Percentiles rank a stretch among this genome's conserved stretches.
phyloP scores from a whole-genome alignment of 306 rosid species.

The Cyamopsis tetragonoloba region DNA sequence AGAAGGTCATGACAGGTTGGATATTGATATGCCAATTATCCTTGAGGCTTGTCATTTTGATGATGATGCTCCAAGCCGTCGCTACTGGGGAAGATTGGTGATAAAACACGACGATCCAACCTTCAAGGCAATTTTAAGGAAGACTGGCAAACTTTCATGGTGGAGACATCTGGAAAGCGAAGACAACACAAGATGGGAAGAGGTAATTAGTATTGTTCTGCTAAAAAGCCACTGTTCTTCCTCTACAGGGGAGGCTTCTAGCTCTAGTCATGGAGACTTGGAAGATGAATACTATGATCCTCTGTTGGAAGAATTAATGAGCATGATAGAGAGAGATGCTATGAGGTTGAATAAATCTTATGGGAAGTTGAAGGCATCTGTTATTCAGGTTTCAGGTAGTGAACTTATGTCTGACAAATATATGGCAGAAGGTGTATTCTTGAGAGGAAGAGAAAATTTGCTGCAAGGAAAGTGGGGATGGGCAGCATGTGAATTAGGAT shows the following conservation, averaged over 20 bases:
- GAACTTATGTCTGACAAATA: background rate
- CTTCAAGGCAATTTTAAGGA: background rate
- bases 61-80: background rate
- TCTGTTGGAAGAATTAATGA: background rate
- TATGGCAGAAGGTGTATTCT: background rate
- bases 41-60: background rate
- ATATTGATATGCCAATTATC: background rate
- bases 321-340: background rate
- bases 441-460: background rate
- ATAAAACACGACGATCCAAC: background rate
- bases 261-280: background rate
- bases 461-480: background rate
- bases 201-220: background rate
- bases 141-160: background rate
- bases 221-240: background rate
- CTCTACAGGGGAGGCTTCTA: background rate
- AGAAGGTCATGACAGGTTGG: background rate
- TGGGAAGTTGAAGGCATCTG: slow-evolving; percentile 10
- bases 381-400: background rate
- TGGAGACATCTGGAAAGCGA: background rate
- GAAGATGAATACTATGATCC: background rate
- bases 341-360: background rate
- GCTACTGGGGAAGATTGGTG: slow-evolving; percentile 7
- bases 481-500: background rate
- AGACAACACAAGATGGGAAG: background rate